Conservation (phyloP, 176 grass and related monocot genomes). For the Eleusine indica region DNA sequence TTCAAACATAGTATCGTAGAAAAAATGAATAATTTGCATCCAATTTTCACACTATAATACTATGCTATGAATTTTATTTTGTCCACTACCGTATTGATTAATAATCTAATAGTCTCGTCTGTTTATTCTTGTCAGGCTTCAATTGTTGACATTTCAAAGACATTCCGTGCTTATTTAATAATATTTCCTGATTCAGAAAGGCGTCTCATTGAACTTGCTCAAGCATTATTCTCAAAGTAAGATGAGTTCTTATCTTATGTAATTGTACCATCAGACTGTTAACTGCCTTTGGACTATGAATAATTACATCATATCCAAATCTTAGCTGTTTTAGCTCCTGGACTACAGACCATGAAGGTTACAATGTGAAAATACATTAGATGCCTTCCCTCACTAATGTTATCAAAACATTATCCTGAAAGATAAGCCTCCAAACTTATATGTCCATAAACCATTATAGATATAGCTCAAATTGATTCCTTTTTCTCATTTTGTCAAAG, state of each 20-base stretch:
- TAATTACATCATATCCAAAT: slow-evolving; percentile 3
- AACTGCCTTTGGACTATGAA: slow-evolving; percentile 28
- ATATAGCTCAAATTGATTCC: slow-evolving; percentile 24
- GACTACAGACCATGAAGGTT: background rate
- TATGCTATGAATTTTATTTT: slow-evolving; percentile 10
- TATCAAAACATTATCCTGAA: slow-evolving; percentile 5
- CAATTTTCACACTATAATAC: slow-evolving; percentile 11
- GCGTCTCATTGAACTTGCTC: slow-evolving; percentile 91
- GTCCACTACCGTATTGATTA: slow-evolving; percentile 16
- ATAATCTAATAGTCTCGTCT: slow-evolving; percentile 14
- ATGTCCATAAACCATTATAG: background rate
- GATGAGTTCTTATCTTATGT: slow-evolving; percentile 33
- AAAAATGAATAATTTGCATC: slow-evolving; percentile 13
- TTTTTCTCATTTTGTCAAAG: background rate
- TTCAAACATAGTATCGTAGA: slow-evolving; percentile 29
- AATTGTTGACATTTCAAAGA: slow-evolving; percentile 89
- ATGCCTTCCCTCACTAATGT: background rate
- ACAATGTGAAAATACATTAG: slow-evolving; percentile 15
- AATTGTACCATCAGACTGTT: slow-evolving; percentile 27
- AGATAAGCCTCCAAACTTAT: background rate
- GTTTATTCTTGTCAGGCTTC: slow-evolving; percentile 57
- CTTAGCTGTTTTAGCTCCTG: slow-evolving; percentile 17
- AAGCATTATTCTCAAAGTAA: slow-evolving; percentile 92
- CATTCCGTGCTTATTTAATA: slow-evolving; percentile 93
- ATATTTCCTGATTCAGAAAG: slow-evolving; percentile 97